Base-by-base conservation (phyloP, 129 eudicot genomes). In the Chrysanthemum makinoi region DNA sequence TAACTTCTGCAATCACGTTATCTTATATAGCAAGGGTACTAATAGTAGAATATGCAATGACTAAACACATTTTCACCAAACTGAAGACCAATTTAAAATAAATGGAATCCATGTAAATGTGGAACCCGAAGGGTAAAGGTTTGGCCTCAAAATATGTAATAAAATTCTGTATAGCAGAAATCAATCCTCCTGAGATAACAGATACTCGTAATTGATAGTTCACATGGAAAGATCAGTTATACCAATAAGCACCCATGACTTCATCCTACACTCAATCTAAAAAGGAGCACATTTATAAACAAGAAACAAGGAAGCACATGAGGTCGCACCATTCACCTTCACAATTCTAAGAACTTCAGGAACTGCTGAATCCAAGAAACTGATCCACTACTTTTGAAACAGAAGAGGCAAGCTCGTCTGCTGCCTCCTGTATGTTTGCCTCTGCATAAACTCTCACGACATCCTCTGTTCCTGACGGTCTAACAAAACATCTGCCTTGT, bases 391-490 rank as follows among this genome's bases (percentile, higher is more conserved):
- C 55, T 63, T 60, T 79, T 6, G 90, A 89, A n/a, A 86, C 96
- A 4, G 86, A 77, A 72, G 52, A 65, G n/a, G 97, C 96, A 14
- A 88, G 72, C 49, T 68, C 73, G 2, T 91, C 96, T 63, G 94
- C 91, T 12, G 86, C 86, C 78, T 84, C 94, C 68, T 91, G 94
- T 16, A 93, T 84, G 46, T 54, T 73, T 12, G 97, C 96, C 77
- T 91, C 97, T 18, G 97, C 96, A 67, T 91, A 91, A 10, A 91
- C 92, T 80, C 97, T 81, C 12, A 91, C 84, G 1, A 86, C 96
- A 58, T 91, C 97, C 79, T 91, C 97, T 44, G 96, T 91, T 74
- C 96, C 91, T 8, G 91, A 91, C 65, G 97, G 97, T 22, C 97
- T 80, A 74, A 91, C 85, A 83, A 91, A 91, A 72, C 97, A 88